Base-by-base conservation (phyloP, 768 basidiomycete genomes). In the Dictyophora rubrovolvata region DNA sequence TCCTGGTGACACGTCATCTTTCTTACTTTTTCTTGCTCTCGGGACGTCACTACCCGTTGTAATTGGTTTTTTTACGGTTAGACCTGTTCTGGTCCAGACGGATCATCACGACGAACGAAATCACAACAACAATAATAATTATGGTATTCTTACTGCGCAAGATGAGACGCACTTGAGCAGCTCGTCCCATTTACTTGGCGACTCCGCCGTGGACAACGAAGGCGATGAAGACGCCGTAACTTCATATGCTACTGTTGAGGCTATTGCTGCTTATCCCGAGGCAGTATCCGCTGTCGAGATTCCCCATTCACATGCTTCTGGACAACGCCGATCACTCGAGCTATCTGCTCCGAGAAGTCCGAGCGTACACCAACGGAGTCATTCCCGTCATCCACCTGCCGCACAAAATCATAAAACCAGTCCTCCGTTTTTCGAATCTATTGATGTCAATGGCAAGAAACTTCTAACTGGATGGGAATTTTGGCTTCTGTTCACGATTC, bases 21-120 rank as follows among this genome's bases (percentile, higher is more conserved):
- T 95, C 65, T 71, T 97, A 1, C 75, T 87, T 0, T 71, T 91
- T 4, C 80, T 96, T 5, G 80, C 85, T 0, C 62, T 91, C 1
- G 93, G 93, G 1, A 93, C 91, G 0, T 76, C 89, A 0, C 64
- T 85, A 1, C 88, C 89, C 0, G 87, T 93, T 83, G 68, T 91
- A 35, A 63, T 89, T n/a, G 92, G 89, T 1, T 77, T 83, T 56
- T 80, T 92, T 67, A 71, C 86, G 55, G 76, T 94, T 34, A 79
- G 81, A n/a, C 78, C 81, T 6, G 77, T 94, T 9, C 85, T 54
- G 4, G 57, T 59, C 33, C 22, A 57, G 37, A 33, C 63, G 5
- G 58, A 60, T 16, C 50, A 17, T 16, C 20, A 16, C 6, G 52
- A 60, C 16, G 52, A 10, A 7, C 28, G 28, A 28, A 28, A 28